phyloP scores from a whole-genome alignment of 2,329 filamentous ascomycete species.

The Pestalotiopsis sp. region DNA sequence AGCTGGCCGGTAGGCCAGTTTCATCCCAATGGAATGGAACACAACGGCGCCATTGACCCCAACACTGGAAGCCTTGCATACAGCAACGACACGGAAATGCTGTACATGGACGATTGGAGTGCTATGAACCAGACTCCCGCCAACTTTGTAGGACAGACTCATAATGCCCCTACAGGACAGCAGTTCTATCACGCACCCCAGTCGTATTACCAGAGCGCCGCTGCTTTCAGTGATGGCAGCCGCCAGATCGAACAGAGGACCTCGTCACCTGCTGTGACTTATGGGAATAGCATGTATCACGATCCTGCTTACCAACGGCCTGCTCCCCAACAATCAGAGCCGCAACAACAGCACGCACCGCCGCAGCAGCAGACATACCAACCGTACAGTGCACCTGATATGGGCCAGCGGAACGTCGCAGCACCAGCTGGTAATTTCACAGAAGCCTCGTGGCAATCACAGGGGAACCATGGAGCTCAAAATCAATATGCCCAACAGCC shows the following conservation, averaged over 20 bases:
- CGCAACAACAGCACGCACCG: slow-evolving; percentile 16
- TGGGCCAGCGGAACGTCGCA: background rate
- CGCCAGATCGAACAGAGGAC: background rate
- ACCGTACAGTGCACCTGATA: background rate
- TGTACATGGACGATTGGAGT: slow-evolving; percentile 5
- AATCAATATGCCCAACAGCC: background rate
- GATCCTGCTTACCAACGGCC: slow-evolving; percentile 12
- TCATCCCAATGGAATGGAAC: background rate
- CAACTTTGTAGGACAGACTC: background rate
- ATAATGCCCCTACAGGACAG: background rate
- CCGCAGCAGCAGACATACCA: slow-evolving; percentile 13
- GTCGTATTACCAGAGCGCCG: background rate
- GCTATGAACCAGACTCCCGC: background rate
- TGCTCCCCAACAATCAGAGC: slow-evolving; percentile 25
- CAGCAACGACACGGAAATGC: background rate
- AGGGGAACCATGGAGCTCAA: background rate
- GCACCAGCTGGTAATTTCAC: background rate
- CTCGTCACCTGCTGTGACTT: background rate
- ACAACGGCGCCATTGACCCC: background rate
- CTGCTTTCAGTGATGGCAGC: background rate
- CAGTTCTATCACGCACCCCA: slow-evolving; percentile 6
- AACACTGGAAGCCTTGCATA: background rate
- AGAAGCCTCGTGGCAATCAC: slow-evolving; percentile 1
- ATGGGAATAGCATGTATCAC: background rate
- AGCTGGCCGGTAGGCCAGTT: slow-evolving; percentile 15